phyloP scores from a whole-genome alignment of 1,284 basidiomycete genomes.

The Sanghuangporus weigelae region DNA sequence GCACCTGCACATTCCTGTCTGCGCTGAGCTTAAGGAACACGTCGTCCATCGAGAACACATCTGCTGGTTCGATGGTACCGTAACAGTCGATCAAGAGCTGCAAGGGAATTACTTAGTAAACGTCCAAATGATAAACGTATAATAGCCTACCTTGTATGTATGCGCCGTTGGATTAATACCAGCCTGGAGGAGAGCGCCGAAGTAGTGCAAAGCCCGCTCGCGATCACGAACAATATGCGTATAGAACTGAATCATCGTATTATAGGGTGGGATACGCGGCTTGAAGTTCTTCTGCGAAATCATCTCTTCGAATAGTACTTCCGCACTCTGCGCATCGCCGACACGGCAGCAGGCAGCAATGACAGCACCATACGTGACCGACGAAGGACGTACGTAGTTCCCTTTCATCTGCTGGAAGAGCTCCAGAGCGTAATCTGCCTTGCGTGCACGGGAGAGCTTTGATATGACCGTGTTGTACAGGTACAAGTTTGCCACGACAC shows the following conservation, averaged over 20 bases:
- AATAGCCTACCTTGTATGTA: slow-evolving; percentile 78
- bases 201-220: slow-evolving; percentile 72
- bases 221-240: slow-evolving; percentile 87
- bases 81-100: slow-evolving; percentile 89
- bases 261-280: slow-evolving; percentile 90
- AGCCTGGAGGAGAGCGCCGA: slow-evolving; percentile 60
- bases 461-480: slow-evolving; percentile 96
- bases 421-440: slow-evolving; percentile 82
- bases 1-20: slow-evolving; percentile 53
- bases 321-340: slow-evolving; percentile 83
- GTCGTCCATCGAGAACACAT: slow-evolving; percentile 69
- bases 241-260: slow-evolving; percentile 99
- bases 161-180: slow-evolving; percentile 76
- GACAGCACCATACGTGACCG: slow-evolving; percentile 93
- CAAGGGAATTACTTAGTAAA: slow-evolving; percentile 18
- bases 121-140: neutral
- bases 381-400: slow-evolving; percentile 60
- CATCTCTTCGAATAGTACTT: slow-evolving; percentile 88
- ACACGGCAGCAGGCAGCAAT: slow-evolving; percentile 94
- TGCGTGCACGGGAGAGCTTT: slow-evolving; percentile 88
- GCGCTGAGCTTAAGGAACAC: slow-evolving; percentile 60
- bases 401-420: slow-evolving; percentile 85
- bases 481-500: slow-evolving; percentile 76
- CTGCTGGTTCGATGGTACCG: slow-evolving; percentile 81
- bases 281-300: slow-evolving; percentile 65